Conservation (phyloP, 306 rosid genomes). For the Cucumis melo region DNA sequence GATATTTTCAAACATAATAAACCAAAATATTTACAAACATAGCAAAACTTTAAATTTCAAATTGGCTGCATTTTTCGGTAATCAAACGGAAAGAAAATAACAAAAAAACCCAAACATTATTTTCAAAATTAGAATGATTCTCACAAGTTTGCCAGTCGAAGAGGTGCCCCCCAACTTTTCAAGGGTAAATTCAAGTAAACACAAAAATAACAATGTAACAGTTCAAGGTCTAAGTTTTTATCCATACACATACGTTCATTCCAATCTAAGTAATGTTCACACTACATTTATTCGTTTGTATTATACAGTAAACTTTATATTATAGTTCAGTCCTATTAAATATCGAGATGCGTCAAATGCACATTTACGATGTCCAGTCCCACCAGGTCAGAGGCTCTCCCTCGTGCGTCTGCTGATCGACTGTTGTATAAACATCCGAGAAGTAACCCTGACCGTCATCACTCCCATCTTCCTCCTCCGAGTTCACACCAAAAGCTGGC, state of each 20-base stretch:
- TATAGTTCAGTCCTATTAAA: neutral
- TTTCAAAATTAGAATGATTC: neutral
- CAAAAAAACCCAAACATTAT: neutral
- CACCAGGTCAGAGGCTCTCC: conserved; percentile 69
- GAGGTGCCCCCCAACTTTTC: neutral
- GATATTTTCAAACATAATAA: too few species aligned
- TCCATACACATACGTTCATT: neutral
- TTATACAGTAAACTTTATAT: neutral
- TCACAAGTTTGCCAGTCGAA: neutral
- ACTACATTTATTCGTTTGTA: neutral
- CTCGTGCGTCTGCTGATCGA: conserved; percentile 39
- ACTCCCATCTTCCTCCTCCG: conserved; percentile 73
- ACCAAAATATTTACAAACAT: too few species aligned
- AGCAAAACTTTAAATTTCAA: too few species aligned
- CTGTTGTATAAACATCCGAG: conserved; percentile 38
- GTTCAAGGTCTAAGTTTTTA: neutral
- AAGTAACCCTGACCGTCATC: conserved; percentile 66
- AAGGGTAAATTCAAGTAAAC: neutral
- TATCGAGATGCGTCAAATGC: neutral
- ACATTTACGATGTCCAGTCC: conserved; percentile 34
- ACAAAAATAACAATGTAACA: neutral
- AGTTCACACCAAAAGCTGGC: conserved; percentile 28
- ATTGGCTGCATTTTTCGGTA: too few species aligned
- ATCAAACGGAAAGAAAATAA: too few species aligned
- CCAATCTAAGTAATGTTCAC: neutral